A percentile compares a stretch with the other conserved stretches of the same genome.
Evolutionary conservation across 176 grass and related monocot genomes (phyloP).

Genomic region (Poa pratensis): DNA sequence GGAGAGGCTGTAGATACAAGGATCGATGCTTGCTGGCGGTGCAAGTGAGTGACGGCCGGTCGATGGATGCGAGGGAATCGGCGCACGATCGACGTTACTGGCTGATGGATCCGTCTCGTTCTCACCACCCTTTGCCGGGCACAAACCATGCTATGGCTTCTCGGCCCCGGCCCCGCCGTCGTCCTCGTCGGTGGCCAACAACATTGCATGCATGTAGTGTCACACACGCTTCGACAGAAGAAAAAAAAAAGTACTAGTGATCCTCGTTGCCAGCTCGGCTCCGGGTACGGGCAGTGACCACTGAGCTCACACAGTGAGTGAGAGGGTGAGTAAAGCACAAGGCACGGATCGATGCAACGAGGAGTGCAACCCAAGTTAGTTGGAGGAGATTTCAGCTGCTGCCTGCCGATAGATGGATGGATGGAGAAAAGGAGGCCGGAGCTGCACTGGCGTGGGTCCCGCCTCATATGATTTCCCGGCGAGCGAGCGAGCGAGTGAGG

Average conservation of each 20-base stretch:
- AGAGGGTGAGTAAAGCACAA: constrained; percentile 46
- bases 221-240: background rate
- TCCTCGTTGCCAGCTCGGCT: background rate
- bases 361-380: constrained; percentile 72
- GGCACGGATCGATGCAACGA: constrained; percentile 30
- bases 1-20: background rate
- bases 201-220: background rate
- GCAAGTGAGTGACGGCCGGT: background rate
- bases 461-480: constrained; percentile 46
- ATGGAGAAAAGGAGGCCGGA: background rate
- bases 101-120: background rate
- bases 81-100: background rate
- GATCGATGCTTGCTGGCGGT: too few species aligned
- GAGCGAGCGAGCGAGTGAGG: background rate
- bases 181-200: constrained; percentile 49
- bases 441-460: background rate
- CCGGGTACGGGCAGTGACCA: background rate
- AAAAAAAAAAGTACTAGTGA: background rate
- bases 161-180: background rate
- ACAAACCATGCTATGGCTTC: background rate
- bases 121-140: background rate
- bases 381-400: background rate
- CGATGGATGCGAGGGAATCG: background rate
- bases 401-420: background rate
- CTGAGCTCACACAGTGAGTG: background rate